Evolutionary conservation across 306 rosid species (phyloP).

Genomic region (Canavalia ensiformis): DNA sequence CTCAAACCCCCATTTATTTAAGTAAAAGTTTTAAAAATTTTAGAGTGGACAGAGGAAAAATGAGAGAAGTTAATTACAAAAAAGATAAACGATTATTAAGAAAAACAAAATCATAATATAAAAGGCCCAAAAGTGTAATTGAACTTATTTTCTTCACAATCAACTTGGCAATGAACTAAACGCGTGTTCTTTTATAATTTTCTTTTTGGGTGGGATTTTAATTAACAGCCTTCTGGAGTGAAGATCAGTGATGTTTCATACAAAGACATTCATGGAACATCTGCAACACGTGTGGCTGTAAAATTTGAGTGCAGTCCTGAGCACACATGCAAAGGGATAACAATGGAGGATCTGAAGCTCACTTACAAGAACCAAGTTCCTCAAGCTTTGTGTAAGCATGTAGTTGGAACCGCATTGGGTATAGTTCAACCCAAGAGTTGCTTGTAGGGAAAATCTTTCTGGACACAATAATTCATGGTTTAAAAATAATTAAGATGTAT

Average conservation of each 20-base stretch:
- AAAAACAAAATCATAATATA: too few relatives aligned
- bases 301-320: conserved; percentile 63
- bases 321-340: conserved; percentile 57
- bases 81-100: too few relatives aligned
- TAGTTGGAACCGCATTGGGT: conserved; percentile 48
- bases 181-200: too few relatives aligned
- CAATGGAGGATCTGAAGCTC: conserved; percentile 58
- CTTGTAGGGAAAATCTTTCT: conserved; percentile 21
- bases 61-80: too few relatives aligned
- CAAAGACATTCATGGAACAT: conserved; percentile 63
- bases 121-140: too few relatives aligned
- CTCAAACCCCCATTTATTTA: too few relatives aligned
- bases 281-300: conserved; percentile 64
- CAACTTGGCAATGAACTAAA: not conserved
- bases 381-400: conserved; percentile 56
- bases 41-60: too few relatives aligned
- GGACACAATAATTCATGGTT: not conserved
- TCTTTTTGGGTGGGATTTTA: too few relatives aligned
- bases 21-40: too few relatives aligned
- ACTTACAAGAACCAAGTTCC: conserved; percentile 51
- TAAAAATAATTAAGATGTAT: not conserved
- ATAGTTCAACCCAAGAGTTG: conserved; percentile 60
- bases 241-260: conserved; percentile 57
- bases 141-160: too few relatives aligned
- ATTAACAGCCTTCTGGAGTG: conserved; percentile 57